A percentile compares a stretch with the other conserved stretches of the same genome.
Evolutionary conservation across 805 yeast species (phyloP).

Genomic region (Candida nemodendra): DNA sequence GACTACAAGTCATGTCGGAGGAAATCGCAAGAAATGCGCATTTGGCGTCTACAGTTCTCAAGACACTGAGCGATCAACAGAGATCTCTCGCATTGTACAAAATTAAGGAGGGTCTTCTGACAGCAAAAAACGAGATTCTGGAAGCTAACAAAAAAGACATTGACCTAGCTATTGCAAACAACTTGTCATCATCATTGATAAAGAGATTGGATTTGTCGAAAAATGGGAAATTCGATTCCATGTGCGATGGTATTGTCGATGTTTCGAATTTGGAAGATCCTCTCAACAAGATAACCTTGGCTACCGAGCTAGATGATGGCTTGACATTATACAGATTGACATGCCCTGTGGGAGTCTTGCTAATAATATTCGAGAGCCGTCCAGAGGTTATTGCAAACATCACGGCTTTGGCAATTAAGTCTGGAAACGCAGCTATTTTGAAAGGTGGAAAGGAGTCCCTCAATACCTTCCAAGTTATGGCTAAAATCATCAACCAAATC

Average conservation of each 20-base stretch:
- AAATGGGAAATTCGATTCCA: slow-evolving; percentile 84
- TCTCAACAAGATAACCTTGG: slow-evolving; percentile 82
- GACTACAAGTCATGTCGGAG: too few relatives aligned
- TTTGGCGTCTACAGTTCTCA: slow-evolving; percentile 77
- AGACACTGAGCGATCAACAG: slow-evolving; percentile 70
- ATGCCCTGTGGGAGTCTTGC: slow-evolving; percentile 90
- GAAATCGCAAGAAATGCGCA: slow-evolving; percentile 79
- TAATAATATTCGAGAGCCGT: slow-evolving; percentile 92
- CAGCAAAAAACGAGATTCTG: slow-evolving; percentile 59
- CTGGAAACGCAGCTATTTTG: slow-evolving; percentile 94
- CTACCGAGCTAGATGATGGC: slow-evolving; percentile 86
- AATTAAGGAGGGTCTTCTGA: slow-evolving; percentile 67
- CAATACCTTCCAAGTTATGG: slow-evolving; percentile 80
- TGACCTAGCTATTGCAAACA: slow-evolving; percentile 59
- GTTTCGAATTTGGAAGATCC: slow-evolving; percentile 91
- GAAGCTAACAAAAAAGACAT: slow-evolving; percentile 76
- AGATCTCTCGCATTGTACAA: slow-evolving; percentile 70
- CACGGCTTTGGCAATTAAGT: slow-evolving; percentile 90
- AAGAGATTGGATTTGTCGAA: slow-evolving; percentile 81
- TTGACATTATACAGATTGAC: slow-evolving; percentile 78
- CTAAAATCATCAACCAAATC: slow-evolving; percentile 63
- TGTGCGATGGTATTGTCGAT: slow-evolving; percentile 93
- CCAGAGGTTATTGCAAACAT: slow-evolving; percentile 99
- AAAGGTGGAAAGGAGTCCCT: slow-evolving; percentile 96
- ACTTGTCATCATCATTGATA: slow-evolving; percentile 66